Evolutionary conservation across 2,329 filamentous ascomycete genomes (phyloP), one percentile per base, ranked within the genome.

Genomic region (Pseudogymnoascus sp.): DNA sequence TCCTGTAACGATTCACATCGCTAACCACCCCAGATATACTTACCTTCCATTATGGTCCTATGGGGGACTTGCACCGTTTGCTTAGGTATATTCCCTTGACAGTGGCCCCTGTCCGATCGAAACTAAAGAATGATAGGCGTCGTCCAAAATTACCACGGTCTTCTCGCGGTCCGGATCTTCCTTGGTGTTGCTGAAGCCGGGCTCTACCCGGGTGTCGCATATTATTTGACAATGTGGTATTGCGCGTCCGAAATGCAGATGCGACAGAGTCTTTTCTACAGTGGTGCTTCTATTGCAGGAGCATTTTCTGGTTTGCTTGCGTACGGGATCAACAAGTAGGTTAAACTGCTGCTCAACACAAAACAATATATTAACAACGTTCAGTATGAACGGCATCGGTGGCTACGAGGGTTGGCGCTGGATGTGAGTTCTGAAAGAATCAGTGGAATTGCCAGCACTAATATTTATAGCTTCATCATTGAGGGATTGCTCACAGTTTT

Each of bases 51-150:
- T 68, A 64, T 61, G 50, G 9, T 57, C 20, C 6, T n/a, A 14
- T 57, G 50, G 50, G 50, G 50, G 18, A 33, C 35, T n/a, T 78
- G 90, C 43, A 85, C 88, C n/a, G 86, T 85, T 1, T 79, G 86
- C 67, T 89, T 84, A 0, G 37, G 37, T 38, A 38, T 4, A n/a
- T 38, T 38, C 16, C 36, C 6, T 38, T 38, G n/a, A 14, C 2
- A 6, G 36, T 88, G 85, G 78, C 75, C 89, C 64, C 78, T 85
- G 3, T 82, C 86, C 70, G n/a, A 9, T 18, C n/a, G n/a, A 88
- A 90, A 68, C 82, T 84, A 33, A 71, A 79, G 3, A 70, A 16
- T 38, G 22, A 89, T 84, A 0, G 89, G 89, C 0, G 76, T 92
- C 2, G 83, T 85, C 14, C 77, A 86, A 41, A 86, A 77, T 63